Base-by-base conservation (phyloP, 192 early-diverging fungal genomes). In the Kappamyces sp. region DNA sequence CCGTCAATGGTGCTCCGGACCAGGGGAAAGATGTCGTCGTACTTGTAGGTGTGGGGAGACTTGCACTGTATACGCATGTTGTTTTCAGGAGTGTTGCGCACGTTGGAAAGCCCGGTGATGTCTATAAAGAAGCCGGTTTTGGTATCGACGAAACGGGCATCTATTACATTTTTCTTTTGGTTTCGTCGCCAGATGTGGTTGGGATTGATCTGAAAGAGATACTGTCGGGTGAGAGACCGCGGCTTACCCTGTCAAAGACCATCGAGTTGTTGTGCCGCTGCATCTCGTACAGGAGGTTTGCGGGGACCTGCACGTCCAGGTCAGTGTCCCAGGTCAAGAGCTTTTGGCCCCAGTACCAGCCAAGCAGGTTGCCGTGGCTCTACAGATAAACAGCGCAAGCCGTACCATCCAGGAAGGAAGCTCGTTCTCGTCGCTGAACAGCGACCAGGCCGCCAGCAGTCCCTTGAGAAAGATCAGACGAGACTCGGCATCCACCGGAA, bases 241-340 rank as follows among this genome's bases (percentile, higher is more conserved):
- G 22, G 22, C 22, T 0, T 22, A 22, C 22, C 22, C 22, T 22
- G 22, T 22, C 22, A 22, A 22, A 22, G 22, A 22, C 22, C 22
- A 22, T 22, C 22, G 22, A 22, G 22, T 22, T 22, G 22, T 22
- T 22, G 22, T 22, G 22, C 22, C 22, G 22, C 22, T 22, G 22
- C 22, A 22, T 22, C 22, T 55, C 53, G 37, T 37, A 55, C 35
- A 55, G 53, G n/a, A 22, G 41, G 36, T 55, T 55, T 55, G 53
- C 4, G 5, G 34, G 36, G 14, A 55, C 53, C 53, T 67, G 69
- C n/a, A 63, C 34, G 47, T 67, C 70, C 7, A 71, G 51, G 51
- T 75, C 73, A 11, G 62, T 50, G 49, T 74, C 73, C 65, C 68
- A 75, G 2, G 73, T 66, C 47, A 75, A 47, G 22, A 62, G n/a